Base-by-base conservation (phyloP, 192 early-diverging fungal species). In the Podila minutissima region DNA sequence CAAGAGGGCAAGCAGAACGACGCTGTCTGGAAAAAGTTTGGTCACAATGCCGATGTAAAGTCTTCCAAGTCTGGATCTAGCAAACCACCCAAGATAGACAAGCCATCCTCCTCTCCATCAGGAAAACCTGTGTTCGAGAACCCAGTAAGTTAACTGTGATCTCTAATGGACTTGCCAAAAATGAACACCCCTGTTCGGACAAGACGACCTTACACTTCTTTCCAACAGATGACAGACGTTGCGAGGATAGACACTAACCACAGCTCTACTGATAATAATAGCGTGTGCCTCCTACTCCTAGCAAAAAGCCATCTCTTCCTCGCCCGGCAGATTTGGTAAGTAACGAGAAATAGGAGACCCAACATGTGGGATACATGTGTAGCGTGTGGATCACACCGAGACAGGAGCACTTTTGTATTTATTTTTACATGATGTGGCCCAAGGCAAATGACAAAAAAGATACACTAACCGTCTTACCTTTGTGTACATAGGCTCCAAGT, bases 11-110 rank as follows among this genome's bases (percentile, higher is more conserved):
- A 81, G 32, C 72, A 72, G 28, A 72, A 66, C 51, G 76, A 88
- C 62, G 67, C 63, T 15, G 82, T 89, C 33, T 89, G 86, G 86
- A 72, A 84, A 15, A 89, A 89, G 67, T 83, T 85, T 65, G 84
- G 75, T 41, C 67, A 74, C 38, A 74, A 70, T 37, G 49, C 67
- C 26, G 48, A 32, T 2, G 60, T 10, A 26, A 55, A 55, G 11
- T 26, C 53, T 22, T 22, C 72, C 17, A 74, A 65, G 26, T 26
- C 24, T 4, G 53, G 53, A 55, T 55, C 53, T 22, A 20, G 19
- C n/a, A 55, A 55, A 55, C 53, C 53, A 66, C 19, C 15, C 37
- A 61, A 72, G 67, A 37, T 49, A 57, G 15, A 66, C 61, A 31
- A 37, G 78, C 67, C 83, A 5, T 71, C 68, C 13, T 66, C 75